Evolutionary conservation across 768 basidiomycete species (phyloP), one percentile per base, ranked within the genome.

Genomic region (Kwoniella pini): DNA sequence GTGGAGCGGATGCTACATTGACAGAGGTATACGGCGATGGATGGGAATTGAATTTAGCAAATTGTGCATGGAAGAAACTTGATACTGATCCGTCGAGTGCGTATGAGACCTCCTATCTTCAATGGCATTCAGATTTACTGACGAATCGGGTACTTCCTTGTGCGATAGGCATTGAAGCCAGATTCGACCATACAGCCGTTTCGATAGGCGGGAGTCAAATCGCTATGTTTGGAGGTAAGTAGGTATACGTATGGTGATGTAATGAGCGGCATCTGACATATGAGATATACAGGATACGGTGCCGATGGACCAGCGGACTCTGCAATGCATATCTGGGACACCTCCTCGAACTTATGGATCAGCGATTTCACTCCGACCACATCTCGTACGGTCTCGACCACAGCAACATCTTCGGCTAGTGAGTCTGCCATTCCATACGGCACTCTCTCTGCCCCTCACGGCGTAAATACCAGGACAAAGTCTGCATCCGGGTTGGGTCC

Each of bases 111-210:
- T 21, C 50, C n/a, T 19, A 53, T 6, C 17, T 21, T 21, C 9
- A 28, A 43, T 79, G 86, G 76, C 81, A 79, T 30, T 1, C n/a
- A 27, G 12, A 27, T 50, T 4, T 2, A 2, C 28, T 11, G 15
- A n/a, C 3, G 12, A 24, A 28, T 7, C 15, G 19, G 17, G 24
- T 27, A 0, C 79, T 90, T 42, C 78, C 83, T 17, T 40, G 22
- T 42, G 17, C 36, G n/a, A 36, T 57, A 66, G 83, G 84, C 52
- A 76, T 91, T 4, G 88, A 88, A 2, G 70, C 81, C 22, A 81
- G 89, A 49, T 84, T 83, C 44, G 89, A 92, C 75, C 91, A 93
- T 74, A 84, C 86, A 64, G 90, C 88, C 10, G 80, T 87, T 3
- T 81, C 81, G 33, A 80, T 83, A 30, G 86, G 85, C 12, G 44